Percentiles rank a stretch among this genome's conserved stretches.
Conservation (phyloP, 2,329 filamentous ascomycete species). For the Rutstroemia sp. region DNA sequence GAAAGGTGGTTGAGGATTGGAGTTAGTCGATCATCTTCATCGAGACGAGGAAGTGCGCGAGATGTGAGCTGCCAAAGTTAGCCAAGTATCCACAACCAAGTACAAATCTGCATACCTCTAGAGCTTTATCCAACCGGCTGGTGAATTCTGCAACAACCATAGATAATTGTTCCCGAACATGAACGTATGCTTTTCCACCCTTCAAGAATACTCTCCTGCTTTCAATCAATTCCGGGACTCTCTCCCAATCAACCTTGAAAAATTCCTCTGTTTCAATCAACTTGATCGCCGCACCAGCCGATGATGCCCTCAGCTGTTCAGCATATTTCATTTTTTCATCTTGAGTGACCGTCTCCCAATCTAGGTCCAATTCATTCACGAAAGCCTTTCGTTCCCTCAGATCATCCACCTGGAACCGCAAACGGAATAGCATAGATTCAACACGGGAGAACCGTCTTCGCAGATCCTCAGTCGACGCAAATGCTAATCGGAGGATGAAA, state of each 20-base stretch:
- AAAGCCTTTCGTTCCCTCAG: constrained; percentile 66
- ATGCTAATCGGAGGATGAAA: constrained; percentile 91
- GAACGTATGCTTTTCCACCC: constrained; percentile 84
- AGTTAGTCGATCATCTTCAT: constrained; percentile 88
- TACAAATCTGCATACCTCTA: constrained; percentile 55
- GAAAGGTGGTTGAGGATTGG: constrained; percentile 77
- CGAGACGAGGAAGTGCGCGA: constrained; percentile 82
- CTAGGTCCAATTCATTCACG: constrained; percentile 66
- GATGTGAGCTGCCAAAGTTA: constrained; percentile 59
- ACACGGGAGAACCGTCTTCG: constrained; percentile 78
- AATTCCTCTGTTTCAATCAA: constrained; percentile 71
- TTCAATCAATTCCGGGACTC: constrained; percentile 86
- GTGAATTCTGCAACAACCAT: constrained; percentile 88
- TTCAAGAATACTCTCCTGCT: constrained; percentile 67
- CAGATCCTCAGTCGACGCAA: constrained; percentile 84
- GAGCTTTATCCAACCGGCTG: constrained; percentile 65
- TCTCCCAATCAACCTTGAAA: constrained; percentile 96
- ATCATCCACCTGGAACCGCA: constrained; percentile 75
- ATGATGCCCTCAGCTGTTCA: constrained; percentile 29
- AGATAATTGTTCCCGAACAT: constrained; percentile 75
- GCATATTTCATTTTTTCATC: constrained; percentile 56
- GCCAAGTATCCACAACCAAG: neutral
- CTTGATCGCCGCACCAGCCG: constrained; percentile 29
- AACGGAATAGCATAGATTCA: constrained; percentile 81
- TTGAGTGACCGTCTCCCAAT: constrained; percentile 76